phyloP scores from a whole-genome alignment of 2,329 filamentous ascomycete species.

The Zarea fungicola region DNA sequence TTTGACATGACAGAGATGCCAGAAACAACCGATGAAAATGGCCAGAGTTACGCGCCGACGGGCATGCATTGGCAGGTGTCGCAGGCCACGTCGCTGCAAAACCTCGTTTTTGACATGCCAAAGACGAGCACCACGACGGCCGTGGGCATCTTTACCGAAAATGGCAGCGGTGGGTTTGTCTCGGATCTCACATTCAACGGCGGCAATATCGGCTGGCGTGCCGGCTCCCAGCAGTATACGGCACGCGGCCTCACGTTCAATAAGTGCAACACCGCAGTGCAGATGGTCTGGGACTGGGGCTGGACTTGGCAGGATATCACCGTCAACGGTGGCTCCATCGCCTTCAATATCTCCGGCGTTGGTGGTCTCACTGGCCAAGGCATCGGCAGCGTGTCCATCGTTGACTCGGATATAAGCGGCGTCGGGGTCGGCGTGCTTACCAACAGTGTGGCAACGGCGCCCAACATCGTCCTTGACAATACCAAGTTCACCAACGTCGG shows the following conservation, averaged over 20 bases:
- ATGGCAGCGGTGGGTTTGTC: constrained; percentile 55
- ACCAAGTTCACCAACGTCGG: constrained; percentile 33
- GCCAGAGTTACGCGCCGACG: constrained; percentile 25
- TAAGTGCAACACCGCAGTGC: constrained; percentile 55
- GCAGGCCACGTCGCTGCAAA: constrained; percentile 55
- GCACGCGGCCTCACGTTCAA: constrained; percentile 59
- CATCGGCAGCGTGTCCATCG: constrained; percentile 43
- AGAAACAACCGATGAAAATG: constrained; percentile 27
- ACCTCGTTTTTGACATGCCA: constrained; percentile 51
- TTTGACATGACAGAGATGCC: constrained; percentile 51
- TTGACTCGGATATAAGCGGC: constrained; percentile 12
- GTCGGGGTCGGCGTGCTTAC: constrained; percentile 55
- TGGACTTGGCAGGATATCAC: constrained; percentile 56
- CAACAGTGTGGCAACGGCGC: constrained; percentile 30
- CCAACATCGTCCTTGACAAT: background rate
- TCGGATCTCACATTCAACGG: constrained; percentile 45
- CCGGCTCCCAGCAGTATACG: constrained; percentile 64
- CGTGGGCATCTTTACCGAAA: constrained; percentile 59
- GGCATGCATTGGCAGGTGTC: constrained; percentile 59
- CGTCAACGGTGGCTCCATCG: constrained; percentile 56
- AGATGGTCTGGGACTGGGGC: constrained; percentile 65
- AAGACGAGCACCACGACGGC: constrained; percentile 40
- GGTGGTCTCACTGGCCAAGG: constrained; percentile 41
- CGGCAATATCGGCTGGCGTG: constrained; percentile 49
- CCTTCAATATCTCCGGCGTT: constrained; percentile 51